A percentile compares a stretch with the other conserved stretches of the same genome.
These are phyloP conservation scores for Dendrothele bispora DNA, from an alignment of 768 basidiomycete species.

Conservation along the genomic window DNA sequence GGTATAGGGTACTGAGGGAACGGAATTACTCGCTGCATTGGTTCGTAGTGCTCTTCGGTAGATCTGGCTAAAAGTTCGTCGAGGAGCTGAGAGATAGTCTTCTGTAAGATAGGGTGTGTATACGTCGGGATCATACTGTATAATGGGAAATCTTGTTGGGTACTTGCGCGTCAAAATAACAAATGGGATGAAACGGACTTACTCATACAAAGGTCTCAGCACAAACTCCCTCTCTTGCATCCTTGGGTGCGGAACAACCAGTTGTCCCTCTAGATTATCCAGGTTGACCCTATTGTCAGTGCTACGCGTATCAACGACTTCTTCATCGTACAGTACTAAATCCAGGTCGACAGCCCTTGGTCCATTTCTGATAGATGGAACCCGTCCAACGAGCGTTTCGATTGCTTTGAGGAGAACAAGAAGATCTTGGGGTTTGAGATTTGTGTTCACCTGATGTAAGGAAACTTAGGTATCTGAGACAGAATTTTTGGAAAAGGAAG, in stretches of 20 bases:
- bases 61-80: slow-evolving; percentile 32
- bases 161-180: no score
- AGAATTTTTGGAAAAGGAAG: no score
- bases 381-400: slow-evolving; percentile 75
- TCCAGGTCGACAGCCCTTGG: slow-evolving; percentile 92
- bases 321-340: slow-evolving; percentile 70
- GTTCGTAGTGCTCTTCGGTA: slow-evolving; percentile 35
- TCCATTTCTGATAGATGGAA: slow-evolving; percentile 78
- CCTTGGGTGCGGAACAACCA: slow-evolving; percentile 84
- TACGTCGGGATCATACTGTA: slow-evolving; percentile 78
- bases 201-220: slow-evolving; percentile 87
- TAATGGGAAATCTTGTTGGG: no score
- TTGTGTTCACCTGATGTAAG: slow-evolving; percentile 69
- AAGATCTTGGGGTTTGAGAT: slow-evolving; percentile 56
- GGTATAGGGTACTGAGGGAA: slow-evolving; percentile 59
- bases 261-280: slow-evolving; percentile 61
- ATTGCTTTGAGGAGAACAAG: slow-evolving; percentile 69
- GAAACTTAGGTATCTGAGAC: no score
- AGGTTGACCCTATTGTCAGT: slow-evolving; percentile 35
- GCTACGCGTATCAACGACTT: slow-evolving; percentile 56
- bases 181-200: slow-evolving; percentile 25
- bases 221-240: slow-evolving; percentile 90
- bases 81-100: slow-evolving; percentile 48
- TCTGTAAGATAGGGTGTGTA: slow-evolving; percentile 59
- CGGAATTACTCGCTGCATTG: slow-evolving; percentile 74